Evolutionary conservation across 495 filamentous ascomycete species (phyloP).

Genomic region (Penicillium salamii): DNA sequence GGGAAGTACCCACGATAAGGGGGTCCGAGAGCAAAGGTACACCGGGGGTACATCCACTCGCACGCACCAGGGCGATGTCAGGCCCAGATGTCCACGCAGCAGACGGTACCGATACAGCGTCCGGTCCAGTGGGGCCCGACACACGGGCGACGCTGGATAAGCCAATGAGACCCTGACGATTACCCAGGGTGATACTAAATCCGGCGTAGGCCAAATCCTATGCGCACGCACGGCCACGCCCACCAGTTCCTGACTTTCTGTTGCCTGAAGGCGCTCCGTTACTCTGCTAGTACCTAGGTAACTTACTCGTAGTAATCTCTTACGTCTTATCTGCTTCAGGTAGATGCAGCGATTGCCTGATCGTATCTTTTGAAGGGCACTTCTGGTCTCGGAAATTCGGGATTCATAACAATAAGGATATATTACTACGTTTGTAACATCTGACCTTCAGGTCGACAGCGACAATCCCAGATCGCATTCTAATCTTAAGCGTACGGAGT

Average conservation of each 20-base stretch:
- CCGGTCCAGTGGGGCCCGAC: constrained; percentile 8
- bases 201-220: constrained; percentile 21
- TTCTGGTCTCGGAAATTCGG: too few relatives aligned
- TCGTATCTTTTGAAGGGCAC: background rate
- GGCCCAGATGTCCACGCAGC: constrained; percentile 7
- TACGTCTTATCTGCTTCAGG: constrained; percentile 2
- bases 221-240: constrained; percentile 18
- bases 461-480: too few relatives aligned
- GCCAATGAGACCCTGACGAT: constrained; percentile 18
- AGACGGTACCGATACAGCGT: constrained; percentile 12
- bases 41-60: constrained; percentile 8
- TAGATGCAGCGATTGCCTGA: background rate
- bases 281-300: too few relatives aligned
- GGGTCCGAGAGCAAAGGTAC: constrained; percentile 9
- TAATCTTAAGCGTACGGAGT: background rate
- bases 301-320: too few relatives aligned
- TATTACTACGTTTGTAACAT: too few relatives aligned
- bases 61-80: constrained; percentile 2
- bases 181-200: constrained; percentile 23
- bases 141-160: constrained; percentile 6
- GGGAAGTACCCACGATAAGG: constrained; percentile 6
- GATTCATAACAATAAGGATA: too few relatives aligned
- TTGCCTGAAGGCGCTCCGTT: background rate
- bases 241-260: constrained; percentile 18
- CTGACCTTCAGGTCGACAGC: too few relatives aligned